Evolutionary conservation across 176 grass and related monocot species (phyloP).

Genomic region (Miscanthus lutarioriparius): DNA sequence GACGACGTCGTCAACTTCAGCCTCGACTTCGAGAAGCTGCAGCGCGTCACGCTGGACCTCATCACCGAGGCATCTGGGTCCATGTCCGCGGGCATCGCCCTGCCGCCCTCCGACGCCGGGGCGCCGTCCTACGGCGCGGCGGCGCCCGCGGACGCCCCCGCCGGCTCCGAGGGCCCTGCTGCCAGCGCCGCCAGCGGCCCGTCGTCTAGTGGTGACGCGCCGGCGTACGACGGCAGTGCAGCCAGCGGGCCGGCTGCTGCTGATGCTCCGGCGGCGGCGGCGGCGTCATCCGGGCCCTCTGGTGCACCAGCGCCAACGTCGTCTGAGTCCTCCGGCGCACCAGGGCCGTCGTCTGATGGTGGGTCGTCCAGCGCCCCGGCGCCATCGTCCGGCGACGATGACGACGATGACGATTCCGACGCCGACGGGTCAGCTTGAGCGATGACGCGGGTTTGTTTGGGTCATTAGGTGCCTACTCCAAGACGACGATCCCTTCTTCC

Average conservation of each 20-base stretch:
- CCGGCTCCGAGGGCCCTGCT: background rate
- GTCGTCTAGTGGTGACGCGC: background rate
- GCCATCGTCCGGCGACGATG: background rate
- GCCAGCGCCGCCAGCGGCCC: background rate
- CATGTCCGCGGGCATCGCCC: constrained; percentile 25
- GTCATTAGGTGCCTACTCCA: background rate
- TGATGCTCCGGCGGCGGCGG: background rate
- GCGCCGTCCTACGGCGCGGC: constrained; percentile 20
- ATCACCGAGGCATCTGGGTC: constrained; percentile 34
- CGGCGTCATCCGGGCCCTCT: background rate
- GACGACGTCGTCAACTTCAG: constrained; percentile 39
- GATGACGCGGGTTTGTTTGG: background rate
- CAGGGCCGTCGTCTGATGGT: background rate
- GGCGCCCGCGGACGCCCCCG: background rate
- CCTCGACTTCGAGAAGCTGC: constrained; percentile 50
- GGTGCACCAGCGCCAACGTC: background rate
- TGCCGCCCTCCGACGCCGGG: constrained; percentile 23
- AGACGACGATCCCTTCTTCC: background rate
- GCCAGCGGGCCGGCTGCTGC: background rate
- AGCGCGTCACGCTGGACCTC: constrained; percentile 47
- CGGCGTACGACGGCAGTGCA: background rate
- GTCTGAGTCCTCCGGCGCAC: background rate
- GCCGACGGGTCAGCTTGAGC: background rate
- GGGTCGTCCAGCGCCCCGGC: background rate
- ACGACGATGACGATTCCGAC: background rate